Evolutionary conservation across 208 protist species (phyloP), one percentile per base, ranked within the genome.

Genomic region (Histomonas meleagridis): DNA sequence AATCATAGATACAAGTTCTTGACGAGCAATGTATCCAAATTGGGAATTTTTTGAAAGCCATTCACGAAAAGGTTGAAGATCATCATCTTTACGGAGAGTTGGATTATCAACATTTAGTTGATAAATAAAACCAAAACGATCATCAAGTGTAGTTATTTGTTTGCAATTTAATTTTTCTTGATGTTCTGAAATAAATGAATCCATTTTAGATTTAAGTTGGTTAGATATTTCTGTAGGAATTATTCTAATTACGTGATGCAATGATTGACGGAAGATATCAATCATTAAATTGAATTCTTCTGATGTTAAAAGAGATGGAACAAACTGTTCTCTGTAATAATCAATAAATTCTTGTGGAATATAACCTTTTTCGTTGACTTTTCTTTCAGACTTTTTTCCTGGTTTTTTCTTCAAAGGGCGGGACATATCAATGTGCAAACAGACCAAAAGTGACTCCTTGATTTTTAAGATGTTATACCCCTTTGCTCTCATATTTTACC

Each of bases 1-100:
- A 26, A 95, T 60, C 94, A 95, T 95, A 12, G 65, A 91, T 18
- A 94, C 94, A 9, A 93, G 57, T 72, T 95, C 94, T 79, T 95
- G 94, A 1, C 93, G 92, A 32, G 46, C 53, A 18, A 90, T 78
- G 35, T 60, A 48, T 60, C 86, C 86, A 12, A 40, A 23, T 65
- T 40, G 32, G 46, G 53, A 28, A 32, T 91, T 35, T 10, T 18
- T 26, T 5, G 48, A 12, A 21, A 91, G 53, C 49, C 49, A 91
- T 10, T 91, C 53, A 21, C 86, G 21, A 53, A 91, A 91, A 38
- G 49, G 86, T 21, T 60, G 53, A 70, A 91, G 32, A 3, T 60
- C 53, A 16, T 26, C n/a, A 21, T 91, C 55, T 46, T 86, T 86
- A 9, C 46, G 23, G 26, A 86, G 23, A 7, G 51, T 32, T 49